Conservation (phyloP, 2,329 filamentous ascomycete genomes). For the Ceratocystis colombiana region DNA sequence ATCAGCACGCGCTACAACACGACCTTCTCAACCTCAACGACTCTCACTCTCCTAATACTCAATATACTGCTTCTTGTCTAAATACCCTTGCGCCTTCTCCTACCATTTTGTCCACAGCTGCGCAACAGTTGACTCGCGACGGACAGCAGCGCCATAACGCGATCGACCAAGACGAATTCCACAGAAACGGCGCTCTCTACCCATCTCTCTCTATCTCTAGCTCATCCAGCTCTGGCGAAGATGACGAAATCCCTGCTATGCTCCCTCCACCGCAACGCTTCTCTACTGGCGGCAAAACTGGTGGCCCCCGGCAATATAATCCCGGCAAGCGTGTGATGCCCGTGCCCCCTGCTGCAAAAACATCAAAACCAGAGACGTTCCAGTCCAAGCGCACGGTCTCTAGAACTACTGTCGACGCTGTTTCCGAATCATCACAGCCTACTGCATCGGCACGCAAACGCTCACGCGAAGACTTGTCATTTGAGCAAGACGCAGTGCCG, state of each 20-base stretch:
- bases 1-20: neutral
- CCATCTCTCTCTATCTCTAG: neutral
- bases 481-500: neutral
- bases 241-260: slow-evolving; percentile 23
- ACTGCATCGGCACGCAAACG: neutral
- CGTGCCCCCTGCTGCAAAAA: slow-evolving; percentile 1
- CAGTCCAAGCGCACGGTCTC: neutral
- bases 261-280: slow-evolving; percentile 20
- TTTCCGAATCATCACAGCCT: neutral
- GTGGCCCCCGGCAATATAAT: neutral
- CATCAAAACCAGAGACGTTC: neutral
- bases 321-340: slow-evolving; percentile 13
- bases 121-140: too few relatives aligned
- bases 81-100: too few relatives aligned
- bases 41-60: neutral
- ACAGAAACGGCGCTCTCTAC: neutral
- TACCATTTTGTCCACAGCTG: too few relatives aligned
- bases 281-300: slow-evolving; percentile 18
- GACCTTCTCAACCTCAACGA: neutral
- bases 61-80: neutral
- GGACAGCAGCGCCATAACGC: neutral
- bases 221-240: neutral
- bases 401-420: neutral
- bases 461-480: neutral
- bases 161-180: neutral